Evolutionary conservation across 1,284 basidiomycete species (phyloP).

Genomic region (Xerocomus nothofagi): DNA sequence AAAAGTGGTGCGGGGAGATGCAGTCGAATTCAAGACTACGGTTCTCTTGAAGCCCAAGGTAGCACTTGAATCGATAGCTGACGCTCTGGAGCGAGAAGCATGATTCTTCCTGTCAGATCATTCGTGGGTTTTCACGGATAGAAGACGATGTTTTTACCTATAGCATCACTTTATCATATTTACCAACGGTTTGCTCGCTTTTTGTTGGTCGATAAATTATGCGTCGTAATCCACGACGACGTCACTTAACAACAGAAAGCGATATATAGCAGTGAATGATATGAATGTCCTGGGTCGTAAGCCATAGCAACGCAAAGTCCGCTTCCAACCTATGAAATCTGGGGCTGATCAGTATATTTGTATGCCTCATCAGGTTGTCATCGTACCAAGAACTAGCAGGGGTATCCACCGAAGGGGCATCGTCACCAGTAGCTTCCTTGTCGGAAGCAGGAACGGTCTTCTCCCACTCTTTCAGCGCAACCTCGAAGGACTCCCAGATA

Average conservation of each 20-base stretch:
- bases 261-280: conserved; percentile 3
- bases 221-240: conserved; percentile 4
- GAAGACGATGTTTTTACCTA: conserved; percentile 8
- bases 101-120: conserved; percentile 6
- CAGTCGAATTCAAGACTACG: conserved; percentile 26
- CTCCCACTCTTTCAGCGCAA: conserved; percentile 63
- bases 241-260: conserved; percentile 8
- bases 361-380: too few species aligned
- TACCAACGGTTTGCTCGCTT: conserved; percentile 12
- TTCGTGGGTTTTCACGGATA: conserved; percentile 3
- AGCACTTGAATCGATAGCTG: conserved; percentile 36
- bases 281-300: conserved; percentile 1
- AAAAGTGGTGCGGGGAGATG: conserved; percentile 24
- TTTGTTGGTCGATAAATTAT: conserved; percentile 32
- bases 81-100: conserved; percentile 30
- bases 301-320: not conserved
- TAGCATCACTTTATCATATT: conserved; percentile 30
- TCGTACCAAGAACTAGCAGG: conserved; percentile 15
- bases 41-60: conserved; percentile 41
- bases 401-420: conserved; percentile 28
- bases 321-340: not conserved
- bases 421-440: conserved; percentile 20
- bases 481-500: conserved; percentile 75
- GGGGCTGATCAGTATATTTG: conserved; percentile 5
- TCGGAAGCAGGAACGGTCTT: conserved; percentile 35